Evolutionary conservation across 2,329 filamentous ascomycete species (phyloP).

Genomic region (Parafenestella ontariensis): DNA sequence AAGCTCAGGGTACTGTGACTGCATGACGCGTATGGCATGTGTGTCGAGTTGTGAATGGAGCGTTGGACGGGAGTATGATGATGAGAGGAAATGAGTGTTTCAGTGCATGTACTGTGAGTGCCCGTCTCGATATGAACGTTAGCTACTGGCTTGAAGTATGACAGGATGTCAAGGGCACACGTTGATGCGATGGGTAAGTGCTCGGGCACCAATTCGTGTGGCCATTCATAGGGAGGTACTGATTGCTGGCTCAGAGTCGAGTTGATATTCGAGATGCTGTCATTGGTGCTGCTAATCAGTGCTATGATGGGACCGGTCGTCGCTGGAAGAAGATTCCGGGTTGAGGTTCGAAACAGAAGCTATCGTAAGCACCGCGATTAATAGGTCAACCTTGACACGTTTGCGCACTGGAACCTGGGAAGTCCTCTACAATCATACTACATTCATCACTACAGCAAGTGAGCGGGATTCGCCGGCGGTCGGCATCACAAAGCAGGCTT

Average conservation of each 20-base stretch:
- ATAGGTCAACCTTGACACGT: background rate
- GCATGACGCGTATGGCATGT: background rate
- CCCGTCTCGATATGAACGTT: background rate
- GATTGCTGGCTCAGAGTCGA: background rate
- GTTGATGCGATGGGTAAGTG: background rate
- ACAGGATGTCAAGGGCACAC: background rate
- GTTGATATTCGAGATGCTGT: background rate
- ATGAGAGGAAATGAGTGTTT: background rate
- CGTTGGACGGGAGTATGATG: background rate
- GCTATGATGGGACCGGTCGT: background rate
- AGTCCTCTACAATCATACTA: too few species aligned
- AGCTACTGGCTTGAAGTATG: background rate
- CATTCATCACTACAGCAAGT: background rate
- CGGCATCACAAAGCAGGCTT: conserved; percentile 1
- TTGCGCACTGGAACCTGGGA: background rate
- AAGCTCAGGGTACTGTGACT: too few species aligned
- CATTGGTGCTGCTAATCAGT: background rate
- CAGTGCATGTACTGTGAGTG: background rate
- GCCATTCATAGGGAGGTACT: background rate
- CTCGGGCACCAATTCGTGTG: background rate
- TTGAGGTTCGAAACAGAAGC: background rate
- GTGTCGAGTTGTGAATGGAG: background rate
- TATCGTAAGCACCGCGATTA: background rate
- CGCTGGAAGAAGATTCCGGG: background rate
- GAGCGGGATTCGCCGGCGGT: background rate